Base-by-base conservation (phyloP, 768 basidiomycete species). In the Leccinum arenicola region DNA sequence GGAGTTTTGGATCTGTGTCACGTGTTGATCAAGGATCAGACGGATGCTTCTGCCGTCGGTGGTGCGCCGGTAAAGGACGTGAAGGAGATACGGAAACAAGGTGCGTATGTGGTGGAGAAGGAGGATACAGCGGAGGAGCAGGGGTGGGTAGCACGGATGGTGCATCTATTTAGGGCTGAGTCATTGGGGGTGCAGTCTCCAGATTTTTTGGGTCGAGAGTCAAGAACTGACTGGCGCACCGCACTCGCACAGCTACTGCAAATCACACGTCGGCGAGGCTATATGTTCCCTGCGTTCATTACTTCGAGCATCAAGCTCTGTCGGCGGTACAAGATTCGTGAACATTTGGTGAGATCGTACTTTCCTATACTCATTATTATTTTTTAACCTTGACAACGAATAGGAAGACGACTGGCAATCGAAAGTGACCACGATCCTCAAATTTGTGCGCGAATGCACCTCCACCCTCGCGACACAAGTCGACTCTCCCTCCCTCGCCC, bases 91-190 rank as follows among this genome's bases (percentile, higher is more conserved):
- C 80, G 85, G 59, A 77, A 86, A 61, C 82, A 84, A 56, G 85
- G 84, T 6, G 78, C 85, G 10, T 83, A 86, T 64, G 66, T 83
- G 53, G 66, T 83, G 53, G 95, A 96, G 70, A 75, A 87, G 53
- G 92, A 95, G 70, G 96, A 98, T 69, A 81, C 95, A 78, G 95
- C 95, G 0, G 96, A 99, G 73, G 97, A 99, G 73, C 97, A 99
- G 68, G 97, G 97, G 0, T 99, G 97, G 97, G 96, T n/a, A n/a
- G n/a, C 97, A 40, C 80, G 96, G 62, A 98, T 98, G 93, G 91
- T 98, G 3, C 97, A n/a, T n/a, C n/a, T n/a, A n/a, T n/a, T n/a
- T n/a, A n/a, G 88, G 21, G 83, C 92, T 0, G 93, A 97, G 53
- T 89, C 91, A 27, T 72, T 98, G 63, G 89, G 84, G 65, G 84